Base-by-base conservation (phyloP, 306 rosid species). In the Prunus padus region DNA sequence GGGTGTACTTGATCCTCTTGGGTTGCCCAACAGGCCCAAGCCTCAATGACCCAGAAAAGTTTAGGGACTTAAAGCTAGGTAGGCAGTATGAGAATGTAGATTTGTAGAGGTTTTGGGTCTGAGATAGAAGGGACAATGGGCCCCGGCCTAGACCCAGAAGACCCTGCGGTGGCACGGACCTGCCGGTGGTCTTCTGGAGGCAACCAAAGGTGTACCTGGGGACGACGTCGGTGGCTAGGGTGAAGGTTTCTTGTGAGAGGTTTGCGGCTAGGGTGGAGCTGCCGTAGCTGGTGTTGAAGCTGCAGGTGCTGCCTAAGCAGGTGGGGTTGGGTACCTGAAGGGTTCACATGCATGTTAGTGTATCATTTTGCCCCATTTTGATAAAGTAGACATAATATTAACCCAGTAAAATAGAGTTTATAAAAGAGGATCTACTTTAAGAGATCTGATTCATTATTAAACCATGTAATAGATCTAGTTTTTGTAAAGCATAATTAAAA, bases 21-120 rank as follows among this genome's bases (percentile, higher is more conserved):
- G 99, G 98, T 86, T 96, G 99, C 30, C 86, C 87, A 28, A 77
- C 66, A 11, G 98, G 97, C 63, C 99, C 99, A 67, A 96, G 98
- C 71, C 91, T 89, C 73, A 96, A 45, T 0, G 99, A 90, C 15
- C 99, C 99, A 22, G 88, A 84, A 63, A 89, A 96, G 73, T 89
- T 89, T 3, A 50, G 66, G 20, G 99, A 62, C 70, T 96, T 92
- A 82, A 88, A 90, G 79, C 97, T 87, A 8, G 99, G 99, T 60
- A 96, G 81, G 77, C 99, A 96, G 72, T 96, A 96, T 3, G 99
- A 96, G 77, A 96, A 96, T n/a, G 96, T 96, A 40, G 97, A 96
- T 8, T 78, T 31, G 81, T 96, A 96, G 3, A 96, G 82, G 10
- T 82, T 79, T 54, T 96, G 93, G 76, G 90, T 84, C 76, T 96